A percentile compares a stretch with the other conserved stretches of the same genome.
phyloP scores from a whole-genome alignment of 163 green algal genomes.

The Scenedesmus sp. region DNA sequence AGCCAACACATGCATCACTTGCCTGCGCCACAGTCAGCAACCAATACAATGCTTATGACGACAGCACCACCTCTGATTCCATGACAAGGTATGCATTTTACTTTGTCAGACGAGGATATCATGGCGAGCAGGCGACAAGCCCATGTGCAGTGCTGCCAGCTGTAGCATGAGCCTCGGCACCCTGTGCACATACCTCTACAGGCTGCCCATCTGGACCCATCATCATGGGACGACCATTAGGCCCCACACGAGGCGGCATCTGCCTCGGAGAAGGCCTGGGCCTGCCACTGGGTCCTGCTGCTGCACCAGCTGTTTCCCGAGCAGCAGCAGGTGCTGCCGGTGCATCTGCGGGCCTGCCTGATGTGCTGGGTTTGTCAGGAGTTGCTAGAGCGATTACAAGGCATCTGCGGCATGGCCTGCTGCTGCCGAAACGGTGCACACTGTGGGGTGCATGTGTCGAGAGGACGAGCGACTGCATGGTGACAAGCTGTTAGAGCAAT shows the following conservation, averaged over 20 bases:
- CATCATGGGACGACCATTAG: slow-evolving; percentile 28
- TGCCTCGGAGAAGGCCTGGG: neutral
- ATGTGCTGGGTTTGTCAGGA: slow-evolving; percentile 29
- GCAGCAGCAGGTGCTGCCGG: slow-evolving; percentile 12
- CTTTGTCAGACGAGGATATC: too few relatives aligned
- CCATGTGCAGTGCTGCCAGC: neutral
- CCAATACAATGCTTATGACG: too few relatives aligned
- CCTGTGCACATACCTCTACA: slow-evolving; percentile 32
- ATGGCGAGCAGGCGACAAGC: too few relatives aligned
- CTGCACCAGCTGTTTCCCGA: slow-evolving; percentile 1
- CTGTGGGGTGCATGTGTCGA: slow-evolving; percentile 1
- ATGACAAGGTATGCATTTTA: too few relatives aligned
- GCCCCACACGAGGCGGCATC: neutral
- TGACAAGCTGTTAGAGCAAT: neutral
- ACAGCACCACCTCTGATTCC: too few relatives aligned
- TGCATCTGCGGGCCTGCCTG: neutral
- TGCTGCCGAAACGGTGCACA: slow-evolving; percentile 10
- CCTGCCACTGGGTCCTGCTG: neutral
- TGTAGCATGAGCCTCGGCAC: neutral
- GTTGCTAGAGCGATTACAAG: slow-evolving; percentile 5
- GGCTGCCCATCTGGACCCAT: slow-evolving; percentile 44
- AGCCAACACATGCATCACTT: too few relatives aligned
- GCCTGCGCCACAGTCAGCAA: too few relatives aligned
- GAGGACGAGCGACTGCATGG: neutral
- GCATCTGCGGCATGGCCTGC: neutral